Evolutionary conservation across 1,139 yeast species (phyloP).

Genomic region (Magnusiomyces suaveolens): DNA sequence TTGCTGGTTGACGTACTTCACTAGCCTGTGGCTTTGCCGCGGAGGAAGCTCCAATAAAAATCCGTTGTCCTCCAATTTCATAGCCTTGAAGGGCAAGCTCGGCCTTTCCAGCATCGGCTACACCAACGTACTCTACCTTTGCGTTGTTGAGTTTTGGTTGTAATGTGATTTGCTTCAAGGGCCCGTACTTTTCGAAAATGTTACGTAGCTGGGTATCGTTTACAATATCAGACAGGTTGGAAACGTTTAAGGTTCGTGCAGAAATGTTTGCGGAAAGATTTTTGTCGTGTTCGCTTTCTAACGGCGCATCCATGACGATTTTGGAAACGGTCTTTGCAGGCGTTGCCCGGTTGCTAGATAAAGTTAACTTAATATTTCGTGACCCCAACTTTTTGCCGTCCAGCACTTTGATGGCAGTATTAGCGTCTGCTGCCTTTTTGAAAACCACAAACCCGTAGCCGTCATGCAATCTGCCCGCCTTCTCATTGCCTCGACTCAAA

Average conservation of each 20-base stretch:
- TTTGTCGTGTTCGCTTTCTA: background rate
- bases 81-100: conserved; percentile 41
- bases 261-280: conserved; percentile 11
- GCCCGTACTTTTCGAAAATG: conserved; percentile 38
- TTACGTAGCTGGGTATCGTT: conserved; percentile 23
- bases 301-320: background rate
- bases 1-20: background rate
- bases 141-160: conserved; percentile 46
- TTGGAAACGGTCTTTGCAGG: conserved; percentile 9
- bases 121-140: conserved; percentile 41
- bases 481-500: conserved; percentile 17
- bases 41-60: conserved; percentile 19
- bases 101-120: conserved; percentile 48
- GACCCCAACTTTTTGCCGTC: conserved; percentile 19
- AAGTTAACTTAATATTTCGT: conserved; percentile 19
- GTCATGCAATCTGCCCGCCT: conserved; percentile 24
- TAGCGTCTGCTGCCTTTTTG: conserved; percentile 22
- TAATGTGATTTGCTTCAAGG: conserved; percentile 42
- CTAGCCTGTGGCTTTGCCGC: conserved; percentile 1
- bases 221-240: conserved; percentile 24
- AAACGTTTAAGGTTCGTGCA: conserved; percentile 21
- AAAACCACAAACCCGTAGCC: conserved; percentile 32
- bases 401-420: conserved; percentile 19
- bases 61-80: conserved; percentile 31
- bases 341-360: conserved; percentile 13